These are phyloP conservation scores for Trifolium repens DNA, from an alignment of 306 rosid genomes.

Conservation along the genomic window DNA sequence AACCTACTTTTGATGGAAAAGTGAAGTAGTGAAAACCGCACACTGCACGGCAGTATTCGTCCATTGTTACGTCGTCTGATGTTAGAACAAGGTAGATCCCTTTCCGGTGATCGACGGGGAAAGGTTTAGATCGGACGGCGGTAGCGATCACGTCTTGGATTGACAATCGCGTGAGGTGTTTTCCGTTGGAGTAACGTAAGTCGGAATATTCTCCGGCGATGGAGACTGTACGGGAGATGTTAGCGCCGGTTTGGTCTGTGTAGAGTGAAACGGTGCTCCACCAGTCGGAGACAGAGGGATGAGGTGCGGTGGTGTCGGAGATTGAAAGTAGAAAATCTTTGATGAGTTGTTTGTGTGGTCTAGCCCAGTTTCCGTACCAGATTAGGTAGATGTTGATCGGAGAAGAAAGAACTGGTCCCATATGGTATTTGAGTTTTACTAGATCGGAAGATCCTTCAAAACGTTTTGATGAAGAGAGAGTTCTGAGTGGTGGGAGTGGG, in stretches of 20 bases:
- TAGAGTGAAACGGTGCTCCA: constrained; percentile 82
- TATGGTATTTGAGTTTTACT: constrained; percentile 80
- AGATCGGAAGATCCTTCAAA: constrained; percentile 86
- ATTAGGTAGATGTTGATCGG: constrained; percentile 84
- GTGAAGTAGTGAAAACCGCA: constrained; percentile 97
- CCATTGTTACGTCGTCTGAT: constrained; percentile 68
- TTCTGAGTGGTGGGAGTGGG: constrained; percentile 58
- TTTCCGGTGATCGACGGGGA: constrained; percentile 80
- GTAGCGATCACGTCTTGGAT: constrained; percentile 76
- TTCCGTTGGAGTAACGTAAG: constrained; percentile 63
- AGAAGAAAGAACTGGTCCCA: constrained; percentile 87
- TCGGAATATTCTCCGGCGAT: constrained; percentile 75
- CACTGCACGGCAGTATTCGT: constrained; percentile 90
- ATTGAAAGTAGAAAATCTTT: constrained; percentile 74
- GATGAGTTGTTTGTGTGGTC: constrained; percentile 58
- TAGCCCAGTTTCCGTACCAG: constrained; percentile 88
- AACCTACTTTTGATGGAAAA: constrained; percentile 83
- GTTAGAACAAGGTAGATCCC: constrained; percentile 82
- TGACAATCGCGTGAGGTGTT: constrained; percentile 65
- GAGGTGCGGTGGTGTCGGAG: constrained; percentile 56
- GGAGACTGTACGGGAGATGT: constrained; percentile 71
- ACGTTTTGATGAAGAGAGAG: constrained; percentile 67
- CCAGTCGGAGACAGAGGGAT: constrained; percentile 85
- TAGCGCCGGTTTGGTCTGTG: constrained; percentile 90
- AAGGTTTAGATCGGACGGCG: constrained; percentile 70